A percentile compares a stretch with the other conserved stretches of the same genome.
phyloP scores from a whole-genome alignment of 1,284 basidiomycete genomes.

The Afroboletus lepidellus region DNA sequence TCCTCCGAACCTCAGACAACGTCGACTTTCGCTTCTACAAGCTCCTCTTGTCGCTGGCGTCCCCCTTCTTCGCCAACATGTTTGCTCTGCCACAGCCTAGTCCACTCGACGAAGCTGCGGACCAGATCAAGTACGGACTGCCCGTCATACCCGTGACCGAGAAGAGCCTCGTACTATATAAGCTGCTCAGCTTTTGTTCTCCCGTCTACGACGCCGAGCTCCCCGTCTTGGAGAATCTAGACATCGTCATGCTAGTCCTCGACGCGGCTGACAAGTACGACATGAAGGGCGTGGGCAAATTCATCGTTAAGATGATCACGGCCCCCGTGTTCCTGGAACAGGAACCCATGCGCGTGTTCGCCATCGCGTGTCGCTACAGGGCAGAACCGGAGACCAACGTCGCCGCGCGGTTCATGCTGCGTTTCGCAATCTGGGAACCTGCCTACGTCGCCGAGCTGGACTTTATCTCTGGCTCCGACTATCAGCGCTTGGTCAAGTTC shows the following conservation, averaged over 20 bases:
- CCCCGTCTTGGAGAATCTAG: conserved; percentile 29
- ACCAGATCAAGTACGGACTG: conserved; percentile 31
- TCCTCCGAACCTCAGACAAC: conserved; percentile 39
- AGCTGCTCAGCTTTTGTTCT: conserved; percentile 33
- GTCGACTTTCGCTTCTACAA: conserved; percentile 41
- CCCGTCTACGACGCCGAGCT: conserved; percentile 31
- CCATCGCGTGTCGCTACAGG: conserved; percentile 47
- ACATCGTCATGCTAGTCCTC: conserved; percentile 35
- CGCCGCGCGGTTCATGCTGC: conserved; percentile 45
- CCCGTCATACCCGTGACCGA: conserved; percentile 35
- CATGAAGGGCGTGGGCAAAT: conserved; percentile 36
- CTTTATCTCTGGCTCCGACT: conserved; percentile 45
- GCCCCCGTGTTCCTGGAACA: conserved; percentile 41
- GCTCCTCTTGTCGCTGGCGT: conserved; percentile 38
- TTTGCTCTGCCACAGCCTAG: conserved; percentile 38
- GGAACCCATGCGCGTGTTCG: conserved; percentile 51
- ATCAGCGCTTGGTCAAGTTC: conserved; percentile 45
- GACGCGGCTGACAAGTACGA: conserved; percentile 38
- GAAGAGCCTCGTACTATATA: conserved; percentile 28
- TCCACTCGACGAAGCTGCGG: conserved; percentile 26
- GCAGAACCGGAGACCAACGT: conserved; percentile 42
- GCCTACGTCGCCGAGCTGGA: conserved; percentile 42
- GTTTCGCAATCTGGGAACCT: conserved; percentile 38
- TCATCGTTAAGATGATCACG: conserved; percentile 37
- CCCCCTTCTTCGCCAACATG: conserved; percentile 43